These are phyloP conservation scores for Eleusine coracana DNA, from an alignment of 176 grass and related monocot genomes.

Conservation along the genomic window DNA sequence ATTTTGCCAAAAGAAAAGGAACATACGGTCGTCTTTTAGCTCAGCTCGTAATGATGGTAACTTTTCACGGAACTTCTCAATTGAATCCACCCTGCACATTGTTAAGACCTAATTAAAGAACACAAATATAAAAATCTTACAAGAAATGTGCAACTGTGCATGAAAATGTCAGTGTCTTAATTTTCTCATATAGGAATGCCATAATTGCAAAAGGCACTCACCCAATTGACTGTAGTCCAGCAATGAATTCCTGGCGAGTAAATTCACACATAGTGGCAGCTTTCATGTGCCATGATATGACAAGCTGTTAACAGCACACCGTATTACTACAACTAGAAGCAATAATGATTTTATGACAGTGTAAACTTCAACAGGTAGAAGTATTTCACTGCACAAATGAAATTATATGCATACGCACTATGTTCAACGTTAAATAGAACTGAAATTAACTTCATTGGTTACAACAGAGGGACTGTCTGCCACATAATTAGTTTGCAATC, in stretches of 20 bases:
- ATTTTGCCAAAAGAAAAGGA: constrained; percentile 20
- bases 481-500: constrained; percentile 18
- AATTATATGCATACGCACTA: neutral
- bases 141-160: constrained; percentile 15
- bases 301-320: constrained; percentile 71
- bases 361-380: constrained; percentile 2
- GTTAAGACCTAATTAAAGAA: constrained; percentile 8
- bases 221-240: constrained; percentile 94
- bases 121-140: constrained; percentile 21
- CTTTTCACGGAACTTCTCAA: constrained; percentile 86
- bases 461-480: neutral
- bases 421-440: constrained; percentile 17
- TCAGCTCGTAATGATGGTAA: constrained; percentile 84
- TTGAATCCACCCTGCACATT: constrained; percentile 86
- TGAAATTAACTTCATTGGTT: constrained; percentile 11
- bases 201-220: constrained; percentile 46
- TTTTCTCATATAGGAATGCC: neutral
- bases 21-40: constrained; percentile 92
- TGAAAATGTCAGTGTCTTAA: constrained; percentile 1
- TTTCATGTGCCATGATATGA: constrained; percentile 99
- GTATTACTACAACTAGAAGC: constrained; percentile 16
- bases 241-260: constrained; percentile 82
- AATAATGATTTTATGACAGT: constrained; percentile 6
- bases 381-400: constrained; percentile 11
- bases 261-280: constrained; percentile 99